A percentile compares a stretch with the other conserved stretches of the same genome.
Evolutionary conservation across 176 grass and related monocot species (phyloP).

Genomic region (Aegilops tauschii): DNA sequence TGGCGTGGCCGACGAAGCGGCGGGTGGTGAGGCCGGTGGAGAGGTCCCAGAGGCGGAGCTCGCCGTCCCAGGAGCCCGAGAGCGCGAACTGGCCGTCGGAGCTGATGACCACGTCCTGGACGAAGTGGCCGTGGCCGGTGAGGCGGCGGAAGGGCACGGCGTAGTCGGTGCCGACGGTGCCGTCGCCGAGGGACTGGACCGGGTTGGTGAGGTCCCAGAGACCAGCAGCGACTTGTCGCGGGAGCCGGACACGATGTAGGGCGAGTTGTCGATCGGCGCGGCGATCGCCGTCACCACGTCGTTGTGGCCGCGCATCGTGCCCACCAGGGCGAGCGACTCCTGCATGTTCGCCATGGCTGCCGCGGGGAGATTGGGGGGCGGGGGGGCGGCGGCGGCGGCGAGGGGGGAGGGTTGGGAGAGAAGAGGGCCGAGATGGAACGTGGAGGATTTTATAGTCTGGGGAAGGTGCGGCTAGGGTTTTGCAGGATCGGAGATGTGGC

Average conservation of each 20-base stretch:
- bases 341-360: conserved; percentile 39
- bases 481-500: not conserved
- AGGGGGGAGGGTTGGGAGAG: not conserved
- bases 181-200: not conserved
- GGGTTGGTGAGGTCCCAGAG: conserved; percentile 56
- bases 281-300: conserved; percentile 65
- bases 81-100: conserved; percentile 80
- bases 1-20: conserved; percentile 61
- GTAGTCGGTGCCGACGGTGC: conserved; percentile 28
- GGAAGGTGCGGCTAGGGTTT: conserved; percentile 42
- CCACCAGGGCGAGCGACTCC: conserved; percentile 42
- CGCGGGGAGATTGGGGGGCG: not conserved
- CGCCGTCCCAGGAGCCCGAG: conserved; percentile 77
- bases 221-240: conserved; percentile 72
- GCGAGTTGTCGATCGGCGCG: conserved; percentile 44
- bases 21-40: conserved; percentile 54
- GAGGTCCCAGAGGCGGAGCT: conserved; percentile 80
- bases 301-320: conserved; percentile 58
- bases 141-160: conserved; percentile 55
- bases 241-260: conserved; percentile 55
- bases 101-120: conserved; percentile 76
- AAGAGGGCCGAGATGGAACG: not conserved
- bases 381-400: not conserved
- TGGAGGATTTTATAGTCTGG: conserved; percentile 32
- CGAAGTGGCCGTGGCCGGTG: conserved; percentile 80